A percentile compares a stretch with the other conserved stretches of the same genome.
Conservation (phyloP, 2,329 filamentous ascomycete species). For the Colletotrichum horii region DNA sequence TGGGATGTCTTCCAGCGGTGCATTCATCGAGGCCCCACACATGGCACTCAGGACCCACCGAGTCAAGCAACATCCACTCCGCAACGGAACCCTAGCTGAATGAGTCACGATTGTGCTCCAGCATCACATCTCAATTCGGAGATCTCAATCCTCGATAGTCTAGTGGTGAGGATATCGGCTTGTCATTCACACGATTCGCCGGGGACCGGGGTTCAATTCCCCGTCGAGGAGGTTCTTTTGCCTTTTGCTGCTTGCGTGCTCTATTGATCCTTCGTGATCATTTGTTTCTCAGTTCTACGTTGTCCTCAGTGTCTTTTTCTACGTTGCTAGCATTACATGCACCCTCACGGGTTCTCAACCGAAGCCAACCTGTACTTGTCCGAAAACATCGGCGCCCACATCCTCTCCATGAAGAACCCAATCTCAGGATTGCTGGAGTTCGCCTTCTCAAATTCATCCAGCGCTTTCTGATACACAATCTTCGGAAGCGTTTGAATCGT, state of each 20-base stretch:
- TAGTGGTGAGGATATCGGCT: constrained; percentile 16
- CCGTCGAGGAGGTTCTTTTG: not conserved
- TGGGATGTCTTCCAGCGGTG: not conserved
- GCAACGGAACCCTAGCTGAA: not conserved
- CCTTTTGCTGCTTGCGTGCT: not conserved
- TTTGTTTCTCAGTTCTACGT: not conserved
- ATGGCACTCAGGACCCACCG: not conserved
- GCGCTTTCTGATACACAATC: not conserved
- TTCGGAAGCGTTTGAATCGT: constrained; percentile 14
- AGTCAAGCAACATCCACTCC: not conserved
- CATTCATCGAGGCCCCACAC: not conserved
- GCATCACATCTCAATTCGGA: not conserved
- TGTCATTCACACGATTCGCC: not conserved
- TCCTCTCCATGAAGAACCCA: constrained; percentile 23
- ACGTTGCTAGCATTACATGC: not conserved
- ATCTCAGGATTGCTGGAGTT: constrained; percentile 20
- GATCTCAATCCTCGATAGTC: not conserved
- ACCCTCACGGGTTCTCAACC: not conserved
- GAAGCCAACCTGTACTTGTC: constrained; percentile 1
- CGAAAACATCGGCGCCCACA: constrained; percentile 24
- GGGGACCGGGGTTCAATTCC: constrained; percentile 10
- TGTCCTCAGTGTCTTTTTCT: not conserved
- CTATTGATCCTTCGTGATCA: not conserved
- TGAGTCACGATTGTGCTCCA: not conserved
- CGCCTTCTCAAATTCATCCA: constrained; percentile 18